These are phyloP conservation scores for Cryphonectria carpinicola DNA, from an alignment of 2,329 filamentous ascomycete genomes.

Conservation along the genomic window DNA sequence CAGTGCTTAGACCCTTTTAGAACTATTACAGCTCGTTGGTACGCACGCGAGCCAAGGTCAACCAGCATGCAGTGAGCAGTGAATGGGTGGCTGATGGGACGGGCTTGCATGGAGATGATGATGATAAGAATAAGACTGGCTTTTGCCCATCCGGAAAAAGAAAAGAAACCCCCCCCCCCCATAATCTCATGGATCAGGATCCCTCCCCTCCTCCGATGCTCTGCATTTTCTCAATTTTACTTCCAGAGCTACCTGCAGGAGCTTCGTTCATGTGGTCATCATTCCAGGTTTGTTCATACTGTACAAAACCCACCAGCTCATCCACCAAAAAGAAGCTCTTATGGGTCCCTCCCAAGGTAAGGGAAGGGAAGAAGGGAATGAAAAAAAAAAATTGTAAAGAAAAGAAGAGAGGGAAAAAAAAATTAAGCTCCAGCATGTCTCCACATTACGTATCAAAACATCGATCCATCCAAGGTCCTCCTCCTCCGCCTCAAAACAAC, in stretches of 20 bases:
- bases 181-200: not conserved
- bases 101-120: not conserved
- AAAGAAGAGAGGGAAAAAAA: not conserved
- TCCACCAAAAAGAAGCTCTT: not conserved
- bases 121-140: not conserved
- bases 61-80: not conserved
- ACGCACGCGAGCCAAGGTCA: not conserved
- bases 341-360: not conserved
- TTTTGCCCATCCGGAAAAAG: not conserved
- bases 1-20: not conserved
- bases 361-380: not conserved
- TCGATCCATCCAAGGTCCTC: not conserved
- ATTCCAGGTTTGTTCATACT: not conserved
- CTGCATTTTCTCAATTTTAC: not conserved
- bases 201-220: not conserved
- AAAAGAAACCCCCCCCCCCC: too few relatives aligned
- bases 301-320: not conserved
- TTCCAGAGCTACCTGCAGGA: not conserved
- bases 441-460: constrained; percentile 9
- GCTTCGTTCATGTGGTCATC: not conserved
- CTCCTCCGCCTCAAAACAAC: not conserved
- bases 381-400: not conserved
- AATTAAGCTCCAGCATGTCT: constrained; percentile 8
- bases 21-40: not conserved
- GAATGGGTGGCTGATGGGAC: not conserved